A percentile compares a stretch with the other conserved stretches of the same genome.
phyloP scores from a whole-genome alignment of 1,139 yeast genomes.

The Geotrichum aggregatum region DNA sequence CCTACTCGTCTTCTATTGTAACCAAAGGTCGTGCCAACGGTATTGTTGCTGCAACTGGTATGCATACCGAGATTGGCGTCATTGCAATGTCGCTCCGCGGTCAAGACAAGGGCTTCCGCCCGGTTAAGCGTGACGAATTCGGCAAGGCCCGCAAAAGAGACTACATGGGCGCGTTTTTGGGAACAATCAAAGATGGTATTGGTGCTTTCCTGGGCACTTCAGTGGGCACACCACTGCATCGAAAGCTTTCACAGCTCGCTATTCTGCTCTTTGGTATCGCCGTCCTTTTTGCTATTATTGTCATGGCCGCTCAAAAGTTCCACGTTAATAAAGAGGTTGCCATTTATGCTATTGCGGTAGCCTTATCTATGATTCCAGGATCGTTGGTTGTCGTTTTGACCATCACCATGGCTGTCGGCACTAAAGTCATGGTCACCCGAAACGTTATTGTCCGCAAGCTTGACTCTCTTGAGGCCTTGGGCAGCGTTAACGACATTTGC shows the following conservation, averaged over 20 bases:
- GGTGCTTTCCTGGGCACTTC: conserved; percentile 71
- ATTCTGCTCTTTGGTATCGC: conserved; percentile 65
- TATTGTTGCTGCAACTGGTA: conserved; percentile 61
- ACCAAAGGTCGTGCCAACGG: conserved; percentile 76
- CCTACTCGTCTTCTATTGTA: conserved; percentile 65
- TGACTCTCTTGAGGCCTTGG: conserved; percentile 65
- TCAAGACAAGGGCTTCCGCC: conserved; percentile 37
- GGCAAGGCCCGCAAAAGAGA: conserved; percentile 45
- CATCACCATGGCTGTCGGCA: conserved; percentile 83
- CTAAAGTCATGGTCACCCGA: conserved; percentile 68
- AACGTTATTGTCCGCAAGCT: conserved; percentile 73
- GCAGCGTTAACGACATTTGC: conserved; percentile 76
- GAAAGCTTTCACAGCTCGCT: conserved; percentile 66
- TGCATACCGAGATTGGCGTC: conserved; percentile 70
- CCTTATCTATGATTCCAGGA: conserved; percentile 79
- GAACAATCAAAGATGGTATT: conserved; percentile 49
- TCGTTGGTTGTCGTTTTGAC: conserved; percentile 76
- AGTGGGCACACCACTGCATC: conserved; percentile 73
- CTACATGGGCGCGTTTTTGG: conserved; percentile 46
- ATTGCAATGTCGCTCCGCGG: conserved; percentile 63
- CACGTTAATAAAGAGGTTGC: conserved; percentile 67
- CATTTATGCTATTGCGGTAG: conserved; percentile 77
- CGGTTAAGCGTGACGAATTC: conserved; percentile 38
- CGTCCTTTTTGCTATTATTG: conserved; percentile 70
- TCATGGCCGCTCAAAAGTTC: conserved; percentile 73